Evolutionary conservation across 2,329 filamentous ascomycete genomes (phyloP).

Genomic region (Diplodia seriata): DNA sequence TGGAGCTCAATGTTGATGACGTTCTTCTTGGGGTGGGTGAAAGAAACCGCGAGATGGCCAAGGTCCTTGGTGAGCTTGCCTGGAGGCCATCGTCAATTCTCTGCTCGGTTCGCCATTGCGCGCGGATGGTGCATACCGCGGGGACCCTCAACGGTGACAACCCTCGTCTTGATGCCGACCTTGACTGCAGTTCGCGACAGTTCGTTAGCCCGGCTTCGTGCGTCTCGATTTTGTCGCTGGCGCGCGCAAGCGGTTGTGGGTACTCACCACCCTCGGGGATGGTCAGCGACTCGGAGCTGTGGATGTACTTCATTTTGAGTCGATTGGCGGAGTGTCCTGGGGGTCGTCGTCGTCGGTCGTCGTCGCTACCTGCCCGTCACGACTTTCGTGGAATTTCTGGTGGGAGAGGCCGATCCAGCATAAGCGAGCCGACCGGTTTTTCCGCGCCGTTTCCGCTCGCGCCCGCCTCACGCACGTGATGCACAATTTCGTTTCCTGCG

Average conservation of each 20-base stretch:
- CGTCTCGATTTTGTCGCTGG: slow-evolving; percentile 31
- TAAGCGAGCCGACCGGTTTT: slow-evolving; percentile 29
- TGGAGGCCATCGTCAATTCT: slow-evolving; percentile 50
- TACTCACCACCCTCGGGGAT: slow-evolving; percentile 96
- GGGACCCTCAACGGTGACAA: slow-evolving; percentile 96
- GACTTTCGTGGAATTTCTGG: slow-evolving; percentile 27
- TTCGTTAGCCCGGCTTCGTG: slow-evolving; percentile 31
- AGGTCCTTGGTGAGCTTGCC: slow-evolving; percentile 98
- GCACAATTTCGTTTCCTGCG: not conserved
- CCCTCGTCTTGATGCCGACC: slow-evolving; percentile 94
- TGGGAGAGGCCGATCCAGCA: slow-evolving; percentile 25
- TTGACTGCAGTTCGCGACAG: slow-evolving; percentile 71
- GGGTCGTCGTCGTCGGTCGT: slow-evolving; percentile 32
- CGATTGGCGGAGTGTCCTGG: slow-evolving; percentile 40
- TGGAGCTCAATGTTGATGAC: slow-evolving; percentile 97
- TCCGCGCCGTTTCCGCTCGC: slow-evolving; percentile 8
- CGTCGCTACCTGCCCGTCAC: slow-evolving; percentile 31
- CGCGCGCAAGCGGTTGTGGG: slow-evolving; percentile 42
- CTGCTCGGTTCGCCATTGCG: slow-evolving; percentile 25
- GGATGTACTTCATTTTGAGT: slow-evolving; percentile 99
- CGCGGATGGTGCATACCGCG: slow-evolving; percentile 65
- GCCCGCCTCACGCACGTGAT: slow-evolving; percentile 15
- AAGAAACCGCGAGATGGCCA: slow-evolving; percentile 94
- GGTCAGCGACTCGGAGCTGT: slow-evolving; percentile 93
- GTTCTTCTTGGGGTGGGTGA: slow-evolving; percentile 84